Percentiles rank a stretch among this genome's conserved stretches.
Conservation (phyloP, 768 basidiomycete genomes). For the Mycena crocata region DNA sequence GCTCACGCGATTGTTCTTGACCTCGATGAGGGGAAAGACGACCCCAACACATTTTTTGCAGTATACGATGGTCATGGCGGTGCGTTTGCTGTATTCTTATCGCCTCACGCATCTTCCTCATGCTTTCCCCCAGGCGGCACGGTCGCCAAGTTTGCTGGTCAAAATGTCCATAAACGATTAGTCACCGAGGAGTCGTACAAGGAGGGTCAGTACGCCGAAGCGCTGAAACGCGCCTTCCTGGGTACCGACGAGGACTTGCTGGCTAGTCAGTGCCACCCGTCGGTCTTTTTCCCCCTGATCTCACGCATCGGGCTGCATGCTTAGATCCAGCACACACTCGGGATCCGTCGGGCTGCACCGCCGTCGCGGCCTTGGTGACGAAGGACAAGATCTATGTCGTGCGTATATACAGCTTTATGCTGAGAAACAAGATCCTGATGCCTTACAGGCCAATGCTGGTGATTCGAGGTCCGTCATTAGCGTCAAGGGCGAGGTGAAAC, state of each 20-base stretch:
- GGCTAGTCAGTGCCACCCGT: slow-evolving; percentile 65
- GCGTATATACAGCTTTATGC: slow-evolving; percentile 44
- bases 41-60: slow-evolving; percentile 87
- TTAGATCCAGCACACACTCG: slow-evolving; percentile 87
- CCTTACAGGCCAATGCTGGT: slow-evolving; percentile 91
- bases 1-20: slow-evolving; percentile 84
- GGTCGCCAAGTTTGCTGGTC: slow-evolving; percentile 89
- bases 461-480: slow-evolving; percentile 94
- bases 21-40: slow-evolving; percentile 63
- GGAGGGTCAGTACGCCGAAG: slow-evolving; percentile 74
- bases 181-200: slow-evolving; percentile 78
- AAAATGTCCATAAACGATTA: slow-evolving; percentile 84
- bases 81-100: slow-evolving; percentile 48
- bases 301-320: slow-evolving; percentile 31
- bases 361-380: slow-evolving; percentile 89
- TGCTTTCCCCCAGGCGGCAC: slow-evolving; percentile 66
- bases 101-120: slow-evolving; percentile 25
- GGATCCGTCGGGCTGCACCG: slow-evolving; percentile 97
- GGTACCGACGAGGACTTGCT: slow-evolving; percentile 95
- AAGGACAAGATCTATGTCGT: slow-evolving; percentile 87
- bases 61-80: slow-evolving; percentile 99
- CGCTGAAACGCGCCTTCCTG: slow-evolving; percentile 90
- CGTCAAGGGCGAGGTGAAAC: slow-evolving; percentile 86
- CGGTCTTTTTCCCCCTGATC: slow-evolving; percentile 5
- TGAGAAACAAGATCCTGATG: slow-evolving; percentile 29